These are phyloP conservation scores for Pichia sp. DNA, from an alignment of 1,139 yeast genomes.

Conservation along the genomic window DNA sequence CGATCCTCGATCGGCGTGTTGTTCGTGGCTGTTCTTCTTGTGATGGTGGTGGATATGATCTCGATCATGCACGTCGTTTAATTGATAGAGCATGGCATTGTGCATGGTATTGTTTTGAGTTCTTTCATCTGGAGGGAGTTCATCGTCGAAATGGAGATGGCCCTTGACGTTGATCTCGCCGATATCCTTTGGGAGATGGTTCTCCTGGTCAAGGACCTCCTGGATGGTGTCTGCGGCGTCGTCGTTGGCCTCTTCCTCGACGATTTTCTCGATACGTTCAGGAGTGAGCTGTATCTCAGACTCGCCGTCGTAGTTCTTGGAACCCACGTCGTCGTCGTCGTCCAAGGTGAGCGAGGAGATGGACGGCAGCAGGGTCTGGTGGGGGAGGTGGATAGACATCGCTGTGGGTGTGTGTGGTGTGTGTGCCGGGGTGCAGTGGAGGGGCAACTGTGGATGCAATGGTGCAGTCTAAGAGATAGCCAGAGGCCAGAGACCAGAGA, in stretches of 20 bases:
- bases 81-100: constrained; percentile 30
- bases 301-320: constrained; percentile 1
- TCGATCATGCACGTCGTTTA: neutral
- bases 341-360: constrained; percentile 10
- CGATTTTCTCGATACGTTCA: constrained; percentile 5
- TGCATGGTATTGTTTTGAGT: constrained; percentile 30
- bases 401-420: too few relatives aligned
- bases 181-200: constrained; percentile 17
- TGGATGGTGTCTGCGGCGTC: constrained; percentile 10
- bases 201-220: constrained; percentile 8
- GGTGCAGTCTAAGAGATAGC: too few relatives aligned
- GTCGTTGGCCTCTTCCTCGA: constrained; percentile 10
- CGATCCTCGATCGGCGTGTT: too few relatives aligned
- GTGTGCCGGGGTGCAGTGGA: too few relatives aligned
- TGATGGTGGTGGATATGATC: constrained; percentile 5
- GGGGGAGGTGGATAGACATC: constrained; percentile 9
- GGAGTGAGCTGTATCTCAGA: constrained; percentile 10
- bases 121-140: constrained; percentile 25
- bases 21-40: neutral
- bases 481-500: too few relatives aligned
- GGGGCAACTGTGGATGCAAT: too few relatives aligned
- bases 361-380: constrained; percentile 12
- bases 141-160: constrained; percentile 21
- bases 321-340: neutral
- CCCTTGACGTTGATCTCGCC: constrained; percentile 21